A percentile compares a stretch with the other conserved stretches of the same genome.
Evolutionary conservation across 73 alveolate genomes (phyloP).

Genomic region (Urostyla sp.): DNA sequence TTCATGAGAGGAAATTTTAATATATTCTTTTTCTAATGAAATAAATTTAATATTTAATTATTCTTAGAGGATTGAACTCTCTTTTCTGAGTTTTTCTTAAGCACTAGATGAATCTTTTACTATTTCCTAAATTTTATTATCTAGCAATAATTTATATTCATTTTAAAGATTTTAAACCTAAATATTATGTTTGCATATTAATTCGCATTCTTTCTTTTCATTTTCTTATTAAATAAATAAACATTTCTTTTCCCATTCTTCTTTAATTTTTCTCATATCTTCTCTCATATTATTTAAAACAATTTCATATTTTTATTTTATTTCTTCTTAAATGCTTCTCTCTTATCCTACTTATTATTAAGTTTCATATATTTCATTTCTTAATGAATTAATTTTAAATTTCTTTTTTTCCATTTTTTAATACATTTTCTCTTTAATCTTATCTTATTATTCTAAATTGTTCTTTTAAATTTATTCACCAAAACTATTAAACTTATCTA

Average conservation of each 20-base stretch:
- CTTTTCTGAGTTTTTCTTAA: slow-evolving; percentile 20
- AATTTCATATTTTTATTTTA: slow-evolving; percentile 18
- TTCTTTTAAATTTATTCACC: slow-evolving; percentile 55
- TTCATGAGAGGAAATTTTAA: slow-evolving; percentile 60
- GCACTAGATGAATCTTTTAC: slow-evolving; percentile 7
- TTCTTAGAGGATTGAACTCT: slow-evolving; percentile 26
- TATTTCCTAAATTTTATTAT: slow-evolving; percentile 12
- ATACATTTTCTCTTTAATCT: slow-evolving; percentile 17
- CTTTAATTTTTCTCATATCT: slow-evolving; percentile 55
- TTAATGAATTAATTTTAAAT: neutral
- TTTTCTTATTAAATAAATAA: slow-evolving; percentile 27
- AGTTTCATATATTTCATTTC: neutral
- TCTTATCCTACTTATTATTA: slow-evolving; percentile 8
- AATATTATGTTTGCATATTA: slow-evolving; percentile 16
- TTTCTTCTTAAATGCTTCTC: neutral
- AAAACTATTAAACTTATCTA: slow-evolving; percentile 40
- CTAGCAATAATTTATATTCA: slow-evolving; percentile 37
- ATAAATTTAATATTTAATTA: slow-evolving; percentile 7
- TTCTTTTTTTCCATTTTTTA: slow-evolving; percentile 16
- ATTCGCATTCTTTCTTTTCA: slow-evolving; percentile 5
- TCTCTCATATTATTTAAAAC: slow-evolving; percentile 21
- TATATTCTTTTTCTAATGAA: slow-evolving; percentile 53
- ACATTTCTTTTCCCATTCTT: slow-evolving; percentile 50
- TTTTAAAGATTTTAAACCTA: neutral
- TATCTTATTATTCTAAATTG: slow-evolving; percentile 4